phyloP scores from a whole-genome alignment of 2,329 filamentous ascomycete species.

The Microdochium nivale region DNA sequence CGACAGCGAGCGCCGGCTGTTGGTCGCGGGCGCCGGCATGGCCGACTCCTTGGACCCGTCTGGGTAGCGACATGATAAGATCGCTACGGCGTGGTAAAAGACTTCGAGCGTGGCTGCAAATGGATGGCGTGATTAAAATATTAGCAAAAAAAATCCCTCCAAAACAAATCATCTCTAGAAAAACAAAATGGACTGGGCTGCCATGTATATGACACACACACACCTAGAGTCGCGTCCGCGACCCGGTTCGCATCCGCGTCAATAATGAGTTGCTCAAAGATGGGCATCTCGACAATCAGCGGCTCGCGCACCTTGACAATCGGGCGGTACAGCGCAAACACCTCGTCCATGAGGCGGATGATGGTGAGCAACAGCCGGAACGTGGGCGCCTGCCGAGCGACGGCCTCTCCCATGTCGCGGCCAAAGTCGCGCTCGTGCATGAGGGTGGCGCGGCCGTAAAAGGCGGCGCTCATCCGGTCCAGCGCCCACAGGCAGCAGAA shows the following conservation, averaged over 20 bases:
- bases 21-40: slow-evolving; percentile 38
- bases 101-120: slow-evolving; percentile 47
- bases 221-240: slow-evolving; percentile 40
- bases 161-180: background rate
- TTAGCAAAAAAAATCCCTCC: no score
- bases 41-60: slow-evolving; percentile 28
- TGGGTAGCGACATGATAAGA: slow-evolving; percentile 49
- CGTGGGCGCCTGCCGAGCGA: slow-evolving; percentile 39
- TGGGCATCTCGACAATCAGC: slow-evolving; percentile 42
- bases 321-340: slow-evolving; percentile 53
- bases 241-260: slow-evolving; percentile 42
- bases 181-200: no score
- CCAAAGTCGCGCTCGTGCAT: slow-evolving; percentile 54
- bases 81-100: slow-evolving; percentile 56
- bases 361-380: slow-evolving; percentile 51
- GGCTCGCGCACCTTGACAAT: slow-evolving; percentile 37
- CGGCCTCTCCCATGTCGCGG: slow-evolving; percentile 40
- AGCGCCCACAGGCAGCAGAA: slow-evolving; percentile 54
- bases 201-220: slow-evolving; percentile 7
- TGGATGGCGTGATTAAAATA: background rate
- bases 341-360: slow-evolving; percentile 45
- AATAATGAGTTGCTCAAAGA: slow-evolving; percentile 49
- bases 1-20: slow-evolving; percentile 47
- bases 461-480: slow-evolving; percentile 49
- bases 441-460: slow-evolving; percentile 50